Evolutionary conservation across 2,329 filamentous ascomycete species (phyloP), one percentile per base, ranked within the genome.

Genomic region (Plenodomus tracheiphilus): DNA sequence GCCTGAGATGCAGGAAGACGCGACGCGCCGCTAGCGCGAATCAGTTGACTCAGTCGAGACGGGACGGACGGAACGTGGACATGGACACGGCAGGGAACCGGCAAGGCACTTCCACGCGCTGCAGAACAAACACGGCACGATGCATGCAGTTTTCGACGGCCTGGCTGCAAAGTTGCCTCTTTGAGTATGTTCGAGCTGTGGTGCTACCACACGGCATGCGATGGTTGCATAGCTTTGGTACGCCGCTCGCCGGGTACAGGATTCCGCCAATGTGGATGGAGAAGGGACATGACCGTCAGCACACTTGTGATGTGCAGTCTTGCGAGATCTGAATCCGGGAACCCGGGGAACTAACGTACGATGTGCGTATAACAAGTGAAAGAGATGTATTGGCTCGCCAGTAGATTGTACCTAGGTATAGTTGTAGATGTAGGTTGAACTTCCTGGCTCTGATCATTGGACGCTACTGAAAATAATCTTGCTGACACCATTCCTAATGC

Each of bases 141-240:
- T 52, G 59, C 59, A 64, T 61, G 34, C 54, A 48, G 58, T 40
- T 22, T 51, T 57, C 58, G 7, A 61, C 52, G 43, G 38, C 40
- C 42, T 34, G n/a, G 6, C 16, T 38, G 36, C 36, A 46, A 43
- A 58, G 37, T 41, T 61, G 34, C 60, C 54, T 20, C 46, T 56
- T 49, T 15, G 17, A 54, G 56, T 35, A 53, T 30, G 20, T 46
- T 34, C 13, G 30, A 16, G 18, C 15, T 32, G n/a, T 32, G 35
- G 41, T 48, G 39, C 39, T 41, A 51, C 47, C 50, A 43, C 42
- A 49, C 37, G 18, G 34, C 15, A 21, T 30, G 35, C 30, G 21
- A 15, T 46, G 25, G 25, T 28, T 42, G 42, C 32, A 49, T 32
- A 9, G 8, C n/a, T 9, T 17, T 18, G 35, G 35, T 38, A 15